Conservation (phyloP, 225 moss, liverwort and hornwort species). For the Climacium dendroides region DNA sequence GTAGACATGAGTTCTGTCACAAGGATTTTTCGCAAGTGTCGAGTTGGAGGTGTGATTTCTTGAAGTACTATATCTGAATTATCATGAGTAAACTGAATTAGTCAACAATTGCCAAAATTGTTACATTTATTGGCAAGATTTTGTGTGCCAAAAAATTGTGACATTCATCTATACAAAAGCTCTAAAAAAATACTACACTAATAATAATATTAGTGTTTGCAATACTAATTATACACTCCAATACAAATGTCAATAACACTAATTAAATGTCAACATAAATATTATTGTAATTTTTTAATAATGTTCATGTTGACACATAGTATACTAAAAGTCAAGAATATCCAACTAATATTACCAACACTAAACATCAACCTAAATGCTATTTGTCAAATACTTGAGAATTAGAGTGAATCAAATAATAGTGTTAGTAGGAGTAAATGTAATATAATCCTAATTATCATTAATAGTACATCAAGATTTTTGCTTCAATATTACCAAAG, state of each 20-base stretch:
- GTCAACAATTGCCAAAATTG: background rate
- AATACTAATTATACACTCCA: background rate
- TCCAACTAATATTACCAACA: background rate
- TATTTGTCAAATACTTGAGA: background rate
- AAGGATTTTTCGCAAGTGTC: background rate
- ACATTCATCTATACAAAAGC: background rate
- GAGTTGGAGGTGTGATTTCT: background rate
- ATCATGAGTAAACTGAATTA: background rate
- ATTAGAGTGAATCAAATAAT: background rate
- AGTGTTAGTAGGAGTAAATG: no score
- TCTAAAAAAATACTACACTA: background rate
- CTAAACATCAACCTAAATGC: no score
- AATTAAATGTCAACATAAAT: no score
- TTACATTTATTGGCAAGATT: background rate
- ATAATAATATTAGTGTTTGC: background rate
- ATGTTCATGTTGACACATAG: background rate
- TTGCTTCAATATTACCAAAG: background rate
- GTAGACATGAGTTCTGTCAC: background rate
- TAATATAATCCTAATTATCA: background rate
- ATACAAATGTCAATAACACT: no score
- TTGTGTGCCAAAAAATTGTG: background rate
- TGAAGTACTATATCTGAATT: background rate
- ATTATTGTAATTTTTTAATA: no score
- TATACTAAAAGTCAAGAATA: background rate
- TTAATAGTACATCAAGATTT: background rate